These are phyloP conservation scores for Stephania cephalantha DNA, from an alignment of 164 flowering plant genomes.

Conservation along the genomic window DNA sequence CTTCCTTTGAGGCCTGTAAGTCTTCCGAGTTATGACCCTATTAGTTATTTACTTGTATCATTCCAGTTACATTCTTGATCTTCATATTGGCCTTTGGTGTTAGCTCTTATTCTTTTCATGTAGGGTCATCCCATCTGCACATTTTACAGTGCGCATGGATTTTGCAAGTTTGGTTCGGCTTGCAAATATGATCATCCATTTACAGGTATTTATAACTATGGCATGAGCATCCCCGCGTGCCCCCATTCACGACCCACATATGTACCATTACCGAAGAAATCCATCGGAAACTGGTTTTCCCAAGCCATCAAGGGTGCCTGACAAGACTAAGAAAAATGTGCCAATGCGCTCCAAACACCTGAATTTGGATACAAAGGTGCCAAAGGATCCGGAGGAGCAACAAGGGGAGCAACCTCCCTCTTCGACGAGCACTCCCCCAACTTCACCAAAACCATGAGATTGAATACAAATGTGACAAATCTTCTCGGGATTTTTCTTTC, in stretches of 20 bases:
- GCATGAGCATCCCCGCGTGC: slow-evolving; percentile 27
- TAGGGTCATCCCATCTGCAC: slow-evolving; percentile 27
- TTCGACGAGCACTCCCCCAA: slow-evolving; percentile 13
- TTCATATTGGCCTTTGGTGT: slow-evolving; percentile 2
- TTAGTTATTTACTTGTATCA: background rate
- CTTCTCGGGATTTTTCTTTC: slow-evolving; percentile 20
- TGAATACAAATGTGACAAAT: slow-evolving; percentile 17
- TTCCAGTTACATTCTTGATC: background rate
- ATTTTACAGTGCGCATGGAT: slow-evolving; percentile 27
- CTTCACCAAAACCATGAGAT: slow-evolving; percentile 7
- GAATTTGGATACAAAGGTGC: slow-evolving; percentile 10
- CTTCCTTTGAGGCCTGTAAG: slow-evolving; percentile 82
- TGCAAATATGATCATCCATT: slow-evolving; percentile 76
- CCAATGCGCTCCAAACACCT: slow-evolving; percentile 10
- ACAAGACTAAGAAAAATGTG: slow-evolving; percentile 18
- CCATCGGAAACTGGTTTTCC: slow-evolving; percentile 23
- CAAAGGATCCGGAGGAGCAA: slow-evolving; percentile 13
- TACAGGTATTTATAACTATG: slow-evolving; percentile 32
- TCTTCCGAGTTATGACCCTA: slow-evolving; percentile 1
- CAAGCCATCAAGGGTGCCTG: slow-evolving; percentile 19
- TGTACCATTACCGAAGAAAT: slow-evolving; percentile 28
- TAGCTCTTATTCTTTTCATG: background rate
- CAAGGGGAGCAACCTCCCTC: slow-evolving; percentile 14
- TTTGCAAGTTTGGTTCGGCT: slow-evolving; percentile 58
- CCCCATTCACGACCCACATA: slow-evolving; percentile 29